phyloP scores from a whole-genome alignment of 768 basidiomycete genomes.

The Cyclocybe cylindracea region DNA sequence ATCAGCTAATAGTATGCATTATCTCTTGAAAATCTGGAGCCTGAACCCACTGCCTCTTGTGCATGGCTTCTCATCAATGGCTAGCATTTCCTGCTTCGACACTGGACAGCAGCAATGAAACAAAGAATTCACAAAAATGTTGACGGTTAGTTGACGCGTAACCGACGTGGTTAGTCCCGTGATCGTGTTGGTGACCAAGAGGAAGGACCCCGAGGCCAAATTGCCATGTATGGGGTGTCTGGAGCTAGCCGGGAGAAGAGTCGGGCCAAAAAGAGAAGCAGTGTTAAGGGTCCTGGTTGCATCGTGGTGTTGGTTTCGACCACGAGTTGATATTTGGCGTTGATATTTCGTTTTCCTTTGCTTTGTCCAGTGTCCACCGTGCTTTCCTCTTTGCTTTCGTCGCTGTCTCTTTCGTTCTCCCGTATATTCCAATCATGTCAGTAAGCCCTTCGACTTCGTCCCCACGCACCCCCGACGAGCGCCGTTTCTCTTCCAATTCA shows the following conservation, averaged over 20 bases:
- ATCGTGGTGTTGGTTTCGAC: conserved; percentile 30
- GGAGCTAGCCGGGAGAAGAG: neutral
- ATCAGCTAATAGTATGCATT: conserved; percentile 3
- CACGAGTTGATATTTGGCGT: conserved; percentile 19
- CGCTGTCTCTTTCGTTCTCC: conserved; percentile 25
- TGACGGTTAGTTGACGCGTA: neutral
- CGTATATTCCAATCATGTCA: conserved; percentile 22
- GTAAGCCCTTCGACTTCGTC: conserved; percentile 36
- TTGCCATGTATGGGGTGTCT: no score
- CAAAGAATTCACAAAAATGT: no score
- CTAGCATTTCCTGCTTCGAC: no score
- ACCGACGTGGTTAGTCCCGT: conserved; percentile 28
- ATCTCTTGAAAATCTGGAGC: neutral
- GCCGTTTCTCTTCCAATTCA: conserved; percentile 19
- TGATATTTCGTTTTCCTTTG: conserved; percentile 22
- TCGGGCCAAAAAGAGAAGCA: conserved; percentile 1
- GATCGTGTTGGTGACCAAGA: conserved; percentile 35
- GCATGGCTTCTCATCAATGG: no score
- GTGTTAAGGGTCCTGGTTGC: conserved; percentile 28
- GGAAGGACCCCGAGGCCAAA: conserved; percentile 28
- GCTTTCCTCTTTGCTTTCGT: conserved; percentile 30
- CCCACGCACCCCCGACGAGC: conserved; percentile 40
- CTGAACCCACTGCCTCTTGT: no score
- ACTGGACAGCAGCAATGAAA: no score
- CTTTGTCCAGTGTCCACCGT: conserved; percentile 23